Base-by-base conservation (phyloP, 805 yeast genomes). In the Maudiozyma turicensis region DNA sequence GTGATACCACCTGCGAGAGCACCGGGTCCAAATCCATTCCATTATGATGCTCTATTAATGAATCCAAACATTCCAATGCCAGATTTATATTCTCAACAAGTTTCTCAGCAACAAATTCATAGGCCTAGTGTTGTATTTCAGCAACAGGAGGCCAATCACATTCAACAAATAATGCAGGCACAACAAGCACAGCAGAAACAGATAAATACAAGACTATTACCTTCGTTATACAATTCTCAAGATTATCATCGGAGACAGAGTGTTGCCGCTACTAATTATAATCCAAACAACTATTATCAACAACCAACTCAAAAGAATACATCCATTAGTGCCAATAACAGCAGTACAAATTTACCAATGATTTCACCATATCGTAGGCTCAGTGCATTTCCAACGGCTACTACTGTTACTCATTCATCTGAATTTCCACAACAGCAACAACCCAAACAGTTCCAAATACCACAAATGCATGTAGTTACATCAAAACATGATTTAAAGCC, bases 401-500 rank as follows among this genome's bases (percentile, higher is more conserved):
- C 20, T 5, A 48, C 58, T 11, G 49, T 57, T 13, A 9, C 20
- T 5, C 11, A 35, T 35, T 15, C 13, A n/a, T 35, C 38, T 9
- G 38, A 15, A 35, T 35, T 35, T 35, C 5, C 52, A 57, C 38
- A 20, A 20, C 26, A 44, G 40, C 53, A 34, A 33, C 34, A 35
- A n/a, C 44, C 43, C 6, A 11, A 39, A 57, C 64, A 53, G 37
- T 50, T 55, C 33, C 64, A 56, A 47, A 71, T 77, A 0, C 91
- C 91, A 1, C 68, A 64, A 45, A 74, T 77, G 53, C 59, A 63
- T 20, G 71, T 65, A 49, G 64, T 82, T 14, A 61, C 61, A 35
- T 63, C 67, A 44, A 69, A 65, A 46, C 52, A 67, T n/a, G 88
- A 84, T 48, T 66, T 85, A 51, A 70, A 68, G n/a, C 95, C 95